Conservation (phyloP, 2,329 filamentous ascomycete genomes). For the Mollisiaceae sp. region DNA sequence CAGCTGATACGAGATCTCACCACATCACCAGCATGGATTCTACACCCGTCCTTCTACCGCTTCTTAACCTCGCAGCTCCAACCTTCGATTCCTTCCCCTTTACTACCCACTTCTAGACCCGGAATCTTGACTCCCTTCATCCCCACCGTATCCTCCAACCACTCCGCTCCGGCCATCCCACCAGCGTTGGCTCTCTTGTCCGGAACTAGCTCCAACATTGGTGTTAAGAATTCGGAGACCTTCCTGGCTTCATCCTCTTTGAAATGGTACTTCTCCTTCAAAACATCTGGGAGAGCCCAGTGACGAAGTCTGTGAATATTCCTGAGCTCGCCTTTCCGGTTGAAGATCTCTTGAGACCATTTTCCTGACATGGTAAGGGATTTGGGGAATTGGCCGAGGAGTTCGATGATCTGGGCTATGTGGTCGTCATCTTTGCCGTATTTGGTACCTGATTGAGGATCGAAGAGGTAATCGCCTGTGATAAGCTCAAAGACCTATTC, state of each 20-base stretch:
- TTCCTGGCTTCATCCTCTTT: slow-evolving; percentile 78
- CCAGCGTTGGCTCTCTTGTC: slow-evolving; percentile 93
- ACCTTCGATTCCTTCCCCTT: slow-evolving; percentile 90
- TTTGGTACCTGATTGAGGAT: slow-evolving; percentile 97
- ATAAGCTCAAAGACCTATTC: slow-evolving; percentile 91
- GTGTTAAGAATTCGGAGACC: slow-evolving; percentile 81
- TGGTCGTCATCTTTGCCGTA: slow-evolving; percentile 99
- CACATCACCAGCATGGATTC: no score
- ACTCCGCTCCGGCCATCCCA: slow-evolving; percentile 86
- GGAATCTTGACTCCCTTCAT: slow-evolving; percentile 83
- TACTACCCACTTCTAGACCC: slow-evolving; percentile 75
- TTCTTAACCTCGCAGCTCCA: slow-evolving; percentile 91
- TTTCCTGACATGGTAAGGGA: slow-evolving; percentile 90
- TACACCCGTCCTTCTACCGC: slow-evolving; percentile 52
- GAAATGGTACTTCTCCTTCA: slow-evolving; percentile 97
- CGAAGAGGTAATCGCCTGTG: slow-evolving; percentile 97
- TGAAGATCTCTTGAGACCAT: slow-evolving; percentile 99
- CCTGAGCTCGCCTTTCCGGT: slow-evolving; percentile 92
- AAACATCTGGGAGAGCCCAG: slow-evolving; percentile 92
- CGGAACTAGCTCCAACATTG: slow-evolving; percentile 89
- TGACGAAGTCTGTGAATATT: slow-evolving; percentile 97
- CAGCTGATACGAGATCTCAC: no score
- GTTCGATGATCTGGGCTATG: slow-evolving; percentile 97
- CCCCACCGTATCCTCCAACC: slow-evolving; percentile 83
- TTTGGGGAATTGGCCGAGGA: slow-evolving; percentile 92